Base-by-base conservation (phyloP, 805 yeast species). In the Trichomonascus vanleenenianus region DNA sequence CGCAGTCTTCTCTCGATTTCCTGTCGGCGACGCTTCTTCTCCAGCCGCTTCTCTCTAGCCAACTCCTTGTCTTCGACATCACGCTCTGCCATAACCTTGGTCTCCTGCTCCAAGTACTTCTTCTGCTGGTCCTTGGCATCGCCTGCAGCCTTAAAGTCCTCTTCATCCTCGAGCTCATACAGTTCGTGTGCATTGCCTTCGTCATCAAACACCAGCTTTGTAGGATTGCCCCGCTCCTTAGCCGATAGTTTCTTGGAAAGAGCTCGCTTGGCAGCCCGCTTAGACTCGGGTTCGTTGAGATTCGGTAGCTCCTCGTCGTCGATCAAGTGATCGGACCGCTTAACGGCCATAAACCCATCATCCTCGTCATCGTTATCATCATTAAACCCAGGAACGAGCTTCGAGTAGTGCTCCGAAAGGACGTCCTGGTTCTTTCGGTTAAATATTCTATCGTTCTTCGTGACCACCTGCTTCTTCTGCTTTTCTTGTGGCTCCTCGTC, bases 371-470 rank as follows among this genome's bases (percentile, higher is more conserved):
- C 78, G 1, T 66, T 72, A 2, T 62, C 74, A 11, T 60, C 64
- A 52, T 61, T 47, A 50, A 44, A 51, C 3, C 61, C 34, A 64
- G 71, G 76, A 2, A 86, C 81, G 64, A 93, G 72, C 49, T 79
- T 84, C 64, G 80, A 64, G 60, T 88, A 93, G 61, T 91, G 95
- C 56, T 89, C 93, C 41, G 95, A 83, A 43, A 93, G 71, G 15
- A 93, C 94, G 44, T 84, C 83, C 68, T 93, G 97, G 63, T 93
- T 93, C 62, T 85, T 75, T 62, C 99, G 78, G 62, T 87, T 95
- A 66, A 93, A 93, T 95, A 93, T 89, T 51, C 89, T 78, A 63
- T 93, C 98, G 60, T 86, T 86, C 63, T 85, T 91, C 12, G 97
- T 93, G 58, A 88, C 77, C 1, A 79, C 82, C 54, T 75, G 74